Conservation (phyloP, 768 basidiomycete species). For the Serendipita sp. region DNA sequence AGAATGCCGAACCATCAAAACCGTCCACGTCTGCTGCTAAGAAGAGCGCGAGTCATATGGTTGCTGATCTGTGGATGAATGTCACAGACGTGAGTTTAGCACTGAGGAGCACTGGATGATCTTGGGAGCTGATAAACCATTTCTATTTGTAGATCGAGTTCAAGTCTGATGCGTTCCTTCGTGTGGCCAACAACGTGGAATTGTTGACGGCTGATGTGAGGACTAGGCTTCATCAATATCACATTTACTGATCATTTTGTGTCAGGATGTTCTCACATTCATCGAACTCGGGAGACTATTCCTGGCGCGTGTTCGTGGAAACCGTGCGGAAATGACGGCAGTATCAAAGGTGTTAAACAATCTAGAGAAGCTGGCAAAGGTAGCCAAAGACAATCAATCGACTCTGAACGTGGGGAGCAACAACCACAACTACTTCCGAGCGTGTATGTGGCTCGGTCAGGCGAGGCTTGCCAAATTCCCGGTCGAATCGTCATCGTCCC, state of each 20-base stretch:
- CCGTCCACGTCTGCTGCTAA: background rate
- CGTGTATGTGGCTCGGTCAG: constrained; percentile 1
- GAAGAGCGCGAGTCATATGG: background rate
- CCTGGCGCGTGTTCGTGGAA: background rate
- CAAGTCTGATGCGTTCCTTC: background rate
- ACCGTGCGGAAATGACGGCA: background rate
- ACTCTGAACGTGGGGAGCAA: background rate
- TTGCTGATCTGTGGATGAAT: background rate
- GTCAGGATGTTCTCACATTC: background rate
- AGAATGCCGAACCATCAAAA: background rate
- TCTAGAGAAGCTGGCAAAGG: background rate
- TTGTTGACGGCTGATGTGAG: background rate
- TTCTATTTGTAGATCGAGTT: background rate
- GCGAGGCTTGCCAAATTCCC: background rate
- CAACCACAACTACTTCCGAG: background rate
- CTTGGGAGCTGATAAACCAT: no score
- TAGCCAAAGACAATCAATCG: background rate
- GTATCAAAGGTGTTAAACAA: background rate
- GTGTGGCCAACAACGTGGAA: background rate
- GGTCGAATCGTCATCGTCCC: background rate
- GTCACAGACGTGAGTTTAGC: background rate
- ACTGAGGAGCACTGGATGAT: no score
- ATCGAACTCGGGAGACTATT: background rate
- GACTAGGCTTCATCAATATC: background rate
- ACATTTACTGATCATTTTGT: background rate